phyloP scores from a whole-genome alignment of 75 land plant genomes.

The Selaginella tamariscina region DNA sequence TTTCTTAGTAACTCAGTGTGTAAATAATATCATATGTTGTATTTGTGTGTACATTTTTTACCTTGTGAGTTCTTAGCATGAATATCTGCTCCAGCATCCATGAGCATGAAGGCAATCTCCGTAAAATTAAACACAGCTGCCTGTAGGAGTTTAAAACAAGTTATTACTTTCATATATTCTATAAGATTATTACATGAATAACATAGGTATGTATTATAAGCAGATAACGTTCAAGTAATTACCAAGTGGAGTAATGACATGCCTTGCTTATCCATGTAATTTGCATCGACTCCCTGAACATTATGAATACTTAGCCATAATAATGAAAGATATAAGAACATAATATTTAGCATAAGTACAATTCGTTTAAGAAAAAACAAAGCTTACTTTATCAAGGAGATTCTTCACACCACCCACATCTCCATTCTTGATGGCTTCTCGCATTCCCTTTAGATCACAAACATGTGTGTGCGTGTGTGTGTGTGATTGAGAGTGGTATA shows the following conservation, averaged over 20 bases:
- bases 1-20: neutral
- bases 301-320: neutral
- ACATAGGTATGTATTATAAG: neutral
- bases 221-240: conserved; percentile 13
- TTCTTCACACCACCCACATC: conserved; percentile 61
- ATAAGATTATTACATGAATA: neutral
- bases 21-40: neutral
- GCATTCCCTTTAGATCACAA: conserved; percentile 41
- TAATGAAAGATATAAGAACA: neutral
- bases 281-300: conserved; percentile 86
- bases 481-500: neutral
- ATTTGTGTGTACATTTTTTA: conserved; percentile 8
- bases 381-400: conserved; percentile 54
- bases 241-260: conserved; percentile 84
- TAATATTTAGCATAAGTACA: no score
- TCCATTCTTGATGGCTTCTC: conserved; percentile 82
- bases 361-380: no score
- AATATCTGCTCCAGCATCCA: conserved; percentile 68
- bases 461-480: neutral
- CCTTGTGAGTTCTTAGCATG: conserved; percentile 75
- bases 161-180: neutral
- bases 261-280: conserved; percentile 80
- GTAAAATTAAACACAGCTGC: conserved; percentile 85
- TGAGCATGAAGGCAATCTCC: conserved; percentile 64
- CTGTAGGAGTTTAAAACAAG: conserved; percentile 26